These are phyloP conservation scores for Leptographium lundbergii DNA, from an alignment of 2,329 filamentous ascomycete genomes.

Conservation along the genomic window DNA sequence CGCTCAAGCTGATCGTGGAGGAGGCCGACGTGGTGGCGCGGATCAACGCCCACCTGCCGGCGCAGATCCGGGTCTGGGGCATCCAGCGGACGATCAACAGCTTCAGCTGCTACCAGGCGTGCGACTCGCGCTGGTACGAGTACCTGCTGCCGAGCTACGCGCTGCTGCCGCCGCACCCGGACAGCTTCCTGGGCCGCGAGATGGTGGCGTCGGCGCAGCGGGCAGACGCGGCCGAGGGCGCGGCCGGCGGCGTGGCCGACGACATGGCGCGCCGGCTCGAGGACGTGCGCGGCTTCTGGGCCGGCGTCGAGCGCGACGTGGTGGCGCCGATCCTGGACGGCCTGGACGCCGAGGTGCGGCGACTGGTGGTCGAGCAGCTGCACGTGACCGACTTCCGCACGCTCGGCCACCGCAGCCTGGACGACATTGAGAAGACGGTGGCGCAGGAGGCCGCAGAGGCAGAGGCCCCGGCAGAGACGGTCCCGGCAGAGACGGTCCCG, in stretches of 20 bases:
- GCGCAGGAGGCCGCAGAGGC: no score
- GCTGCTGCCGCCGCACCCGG: constrained; percentile 82
- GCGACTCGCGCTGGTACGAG: constrained; percentile 94
- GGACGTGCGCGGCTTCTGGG: constrained; percentile 75
- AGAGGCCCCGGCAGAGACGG: constrained; percentile 5
- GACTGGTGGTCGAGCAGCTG: constrained; percentile 49
- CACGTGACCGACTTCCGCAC: constrained; percentile 26
- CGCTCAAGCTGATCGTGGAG: constrained; percentile 89
- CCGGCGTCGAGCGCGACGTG: constrained; percentile 64
- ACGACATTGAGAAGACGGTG: constrained; percentile 6
- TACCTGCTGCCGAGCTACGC: constrained; percentile 91
- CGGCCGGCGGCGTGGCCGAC: constrained; percentile 51
- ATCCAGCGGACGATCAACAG: constrained; percentile 78
- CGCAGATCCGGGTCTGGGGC: constrained; percentile 92
- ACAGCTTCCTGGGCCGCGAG: constrained; percentile 72
- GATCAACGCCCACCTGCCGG: constrained; percentile 75
- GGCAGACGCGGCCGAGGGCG: constrained; percentile 39
- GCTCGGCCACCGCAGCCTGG: constrained; percentile 1
- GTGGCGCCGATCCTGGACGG: constrained; percentile 57
- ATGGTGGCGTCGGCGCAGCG: constrained; percentile 60
- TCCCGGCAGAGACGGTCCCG: not conserved
- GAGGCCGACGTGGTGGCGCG: constrained; percentile 76
- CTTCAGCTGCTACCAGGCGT: constrained; percentile 91
- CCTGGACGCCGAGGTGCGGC: constrained; percentile 50
- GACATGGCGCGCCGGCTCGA: constrained; percentile 56